Base-by-base conservation (phyloP, 1,284 basidiomycete species). In the Lignosus rhinocerotis region DNA sequence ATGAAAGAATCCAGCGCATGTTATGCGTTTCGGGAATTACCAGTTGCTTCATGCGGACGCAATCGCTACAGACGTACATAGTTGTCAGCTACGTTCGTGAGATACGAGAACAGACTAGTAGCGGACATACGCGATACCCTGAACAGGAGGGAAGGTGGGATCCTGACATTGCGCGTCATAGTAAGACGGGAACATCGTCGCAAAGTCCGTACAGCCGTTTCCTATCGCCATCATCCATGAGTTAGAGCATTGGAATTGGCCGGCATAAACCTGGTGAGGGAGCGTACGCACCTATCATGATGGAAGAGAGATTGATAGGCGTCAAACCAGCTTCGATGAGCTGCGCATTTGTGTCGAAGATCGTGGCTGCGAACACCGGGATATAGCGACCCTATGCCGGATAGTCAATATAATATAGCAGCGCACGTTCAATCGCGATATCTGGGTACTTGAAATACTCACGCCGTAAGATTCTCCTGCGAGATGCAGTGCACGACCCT, bases 291-390 rank as follows among this genome's bases (percentile, higher is more conserved):
- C 93, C 93, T 51, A 95, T 92, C 75, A 94, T 82, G 33, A 92
- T 78, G 12, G 88, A 90, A 50, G 83, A 80, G 9, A 96, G 77
- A 69, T 94, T 94, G 66, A 95, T 84, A 0, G 90, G 87, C 6
- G 83, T 82, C 63, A 86, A 69, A 1, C 87, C 88, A 0, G 78
- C 80, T 7, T 58, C 74, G 11, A 78, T 69, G 12, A 90, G 76
- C 36, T 70, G 68, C 6, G 79, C 73, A 69, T 95, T 94, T 60
- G 90, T 85, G 70, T 94, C 92, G 44, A 88, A 85, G 0, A 95
- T 84, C 17, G 84, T 83, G 1, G 88, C 77, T 0, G 92, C 93
- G 63, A 93, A 94, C 6, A 93, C 76, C 2, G 93, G 93, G 5
- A 94, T 78, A 72, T 94, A 94, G 19, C 91, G 84, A 1, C 93